Conservation (phyloP, 2,329 filamentous ascomycete species). For the Ciborinia camelliae region DNA sequence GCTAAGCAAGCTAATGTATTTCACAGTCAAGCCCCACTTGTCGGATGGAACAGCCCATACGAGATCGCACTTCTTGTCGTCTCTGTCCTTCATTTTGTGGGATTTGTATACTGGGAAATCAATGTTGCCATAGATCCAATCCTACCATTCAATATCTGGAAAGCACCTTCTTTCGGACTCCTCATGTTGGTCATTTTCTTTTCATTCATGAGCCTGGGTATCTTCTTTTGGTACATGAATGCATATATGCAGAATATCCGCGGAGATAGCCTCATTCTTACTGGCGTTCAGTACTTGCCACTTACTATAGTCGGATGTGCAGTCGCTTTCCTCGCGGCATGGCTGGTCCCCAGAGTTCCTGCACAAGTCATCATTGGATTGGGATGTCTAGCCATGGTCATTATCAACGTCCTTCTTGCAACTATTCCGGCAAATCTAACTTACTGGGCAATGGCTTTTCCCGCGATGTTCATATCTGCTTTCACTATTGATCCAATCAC, state of each 20-base stretch:
- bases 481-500: slow-evolving; percentile 50
- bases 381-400: slow-evolving; percentile 38
- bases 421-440: slow-evolving; percentile 46
- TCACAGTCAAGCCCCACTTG: slow-evolving; percentile 28
- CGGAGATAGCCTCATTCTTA: slow-evolving; percentile 41
- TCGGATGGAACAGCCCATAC: slow-evolving; percentile 27
- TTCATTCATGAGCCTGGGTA: slow-evolving; percentile 38
- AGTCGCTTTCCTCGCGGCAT: slow-evolving; percentile 43
- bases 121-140: slow-evolving; percentile 26
- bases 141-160: slow-evolving; percentile 31
- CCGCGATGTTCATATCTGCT: slow-evolving; percentile 38
- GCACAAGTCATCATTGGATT: slow-evolving; percentile 47
- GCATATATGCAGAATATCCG: slow-evolving; percentile 46
- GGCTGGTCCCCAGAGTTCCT: slow-evolving; percentile 45
- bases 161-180: slow-evolving; percentile 25
- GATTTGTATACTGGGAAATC: slow-evolving; percentile 26
- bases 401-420: slow-evolving; percentile 40
- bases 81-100: slow-evolving; percentile 21
- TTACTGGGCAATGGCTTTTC: slow-evolving; percentile 46
- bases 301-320: slow-evolving; percentile 42
- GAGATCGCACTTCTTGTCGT: slow-evolving; percentile 22
- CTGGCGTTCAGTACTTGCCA: slow-evolving; percentile 42
- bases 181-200: slow-evolving; percentile 24
- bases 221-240: slow-evolving; percentile 48
- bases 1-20: background rate